These are phyloP conservation scores for Ceratocystis alfenasii DNA, from an alignment of 2,329 filamentous ascomycete species.

Conservation along the genomic window DNA sequence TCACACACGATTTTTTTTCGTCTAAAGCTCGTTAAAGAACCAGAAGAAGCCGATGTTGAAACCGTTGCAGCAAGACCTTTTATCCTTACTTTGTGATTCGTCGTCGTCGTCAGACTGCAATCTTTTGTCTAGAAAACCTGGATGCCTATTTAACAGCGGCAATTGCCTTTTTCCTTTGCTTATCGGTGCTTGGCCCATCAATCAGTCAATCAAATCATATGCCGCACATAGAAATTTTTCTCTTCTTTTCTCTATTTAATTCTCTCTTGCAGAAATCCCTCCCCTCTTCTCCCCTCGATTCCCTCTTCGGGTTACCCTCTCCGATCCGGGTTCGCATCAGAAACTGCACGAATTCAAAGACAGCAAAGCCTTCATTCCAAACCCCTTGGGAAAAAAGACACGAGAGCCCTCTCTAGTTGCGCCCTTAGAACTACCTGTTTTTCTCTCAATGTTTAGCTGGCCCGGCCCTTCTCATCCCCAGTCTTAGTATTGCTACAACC, in stretches of 20 bases:
- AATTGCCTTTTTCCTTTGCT: not conserved
- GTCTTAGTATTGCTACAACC: not conserved
- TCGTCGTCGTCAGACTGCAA: not conserved
- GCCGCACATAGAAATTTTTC: not conserved
- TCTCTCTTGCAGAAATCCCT: constrained; percentile 1
- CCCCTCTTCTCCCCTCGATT: not conserved
- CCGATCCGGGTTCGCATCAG: not conserved
- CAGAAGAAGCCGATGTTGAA: not conserved
- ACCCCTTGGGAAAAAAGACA: not conserved
- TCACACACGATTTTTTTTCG: not conserved
- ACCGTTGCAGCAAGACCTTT: not conserved
- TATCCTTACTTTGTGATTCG: not conserved
- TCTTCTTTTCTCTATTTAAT: not conserved
- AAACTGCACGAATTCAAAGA: not conserved
- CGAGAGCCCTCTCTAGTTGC: not conserved
- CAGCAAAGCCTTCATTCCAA: constrained; percentile 7
- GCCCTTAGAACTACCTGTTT: not conserved
- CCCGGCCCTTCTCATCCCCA: not conserved
- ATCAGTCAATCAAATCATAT: constrained; percentile 5
- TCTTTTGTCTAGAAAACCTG: not conserved
- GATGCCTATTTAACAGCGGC: not conserved
- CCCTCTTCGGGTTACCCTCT: constrained; percentile 1
- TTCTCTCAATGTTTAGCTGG: not conserved
- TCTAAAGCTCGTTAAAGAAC: constrained; percentile 4
- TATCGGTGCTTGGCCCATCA: not conserved